Base-by-base conservation (phyloP, 768 basidiomycete genomes). In the Mycena kentingensis region DNA sequence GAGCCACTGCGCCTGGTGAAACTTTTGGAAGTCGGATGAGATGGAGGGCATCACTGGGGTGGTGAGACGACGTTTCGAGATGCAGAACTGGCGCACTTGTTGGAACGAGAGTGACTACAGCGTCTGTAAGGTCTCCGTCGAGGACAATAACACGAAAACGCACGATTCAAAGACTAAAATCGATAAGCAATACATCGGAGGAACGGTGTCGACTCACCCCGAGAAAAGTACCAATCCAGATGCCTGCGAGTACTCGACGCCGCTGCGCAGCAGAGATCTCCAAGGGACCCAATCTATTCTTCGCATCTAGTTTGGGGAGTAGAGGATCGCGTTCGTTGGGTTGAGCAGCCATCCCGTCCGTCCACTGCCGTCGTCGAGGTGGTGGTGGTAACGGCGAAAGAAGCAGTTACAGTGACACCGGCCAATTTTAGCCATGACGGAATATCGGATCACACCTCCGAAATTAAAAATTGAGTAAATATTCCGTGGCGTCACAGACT, bases 1-100 rank as follows among this genome's bases (percentile, higher is more conserved):
- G 10, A 92, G 77, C 90, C 90, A 91, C 63, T 85, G 86, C 0
- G 86, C 87, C 66, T 91, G 85, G 63, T 90, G 82, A 4, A 88
- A 86, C 61, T 80, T 83, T 54, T 85, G 70, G 62, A 90, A 90
- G 43, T 90, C 87, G 0, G 88, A 90, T 1, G 87, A 90, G 51
- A 91, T 90, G 12, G 85, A 83, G 2, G 86, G 82, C 22, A 91
- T 63, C 73, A 92, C 89, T 90, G 41, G 8, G 19, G 37, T 7
- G 41, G 41, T 42, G 22, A 42, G 25, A 12, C 22, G 13, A 19
- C 41, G 25, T 22, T 42, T 22, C 11, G 22, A 32, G 12, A 41
- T 16, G 25, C 3, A 36, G 22, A 28, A 18, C 36, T 18, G 41
- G 41, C 41, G 7, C 35, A 58, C 57, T 58, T 34, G 57, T 58